Evolutionary conservation across 176 grass and related monocot genomes (phyloP).

Genomic region (Dactylis glomerata): DNA sequence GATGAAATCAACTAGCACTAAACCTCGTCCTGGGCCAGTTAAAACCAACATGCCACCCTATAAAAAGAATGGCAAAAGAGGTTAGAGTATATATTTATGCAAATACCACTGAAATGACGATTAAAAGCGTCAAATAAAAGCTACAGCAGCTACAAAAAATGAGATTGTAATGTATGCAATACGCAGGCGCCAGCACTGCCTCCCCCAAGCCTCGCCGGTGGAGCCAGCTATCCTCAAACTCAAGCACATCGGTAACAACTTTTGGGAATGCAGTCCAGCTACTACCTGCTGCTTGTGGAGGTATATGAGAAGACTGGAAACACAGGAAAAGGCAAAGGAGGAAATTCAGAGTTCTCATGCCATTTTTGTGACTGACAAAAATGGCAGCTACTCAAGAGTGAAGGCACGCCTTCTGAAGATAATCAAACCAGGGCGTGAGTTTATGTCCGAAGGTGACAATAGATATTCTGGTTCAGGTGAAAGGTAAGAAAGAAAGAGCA

Average conservation of each 20-base stretch:
- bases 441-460: not conserved
- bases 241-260: too few relatives aligned
- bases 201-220: too few relatives aligned
- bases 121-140: too few relatives aligned
- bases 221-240: too few relatives aligned
- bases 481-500: not conserved
- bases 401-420: not conserved
- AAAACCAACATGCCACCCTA: not conserved
- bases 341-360: too few relatives aligned
- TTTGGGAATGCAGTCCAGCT: too few relatives aligned
- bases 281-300: too few relatives aligned
- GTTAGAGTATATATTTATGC: not conserved
- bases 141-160: too few relatives aligned
- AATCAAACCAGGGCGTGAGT: not conserved
- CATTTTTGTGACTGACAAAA: not conserved
- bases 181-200: not conserved
- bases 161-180: too few relatives aligned
- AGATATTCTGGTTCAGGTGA: not conserved
- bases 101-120: not conserved
- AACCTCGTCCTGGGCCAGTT: not conserved
- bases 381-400: constrained; percentile 3
- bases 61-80: not conserved
- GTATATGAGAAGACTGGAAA: too few relatives aligned
- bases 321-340: too few relatives aligned
- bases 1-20: not conserved